Evolutionary conservation across 2,329 filamentous ascomycete species (phyloP).

Genomic region (Neonectria ditissima): DNA sequence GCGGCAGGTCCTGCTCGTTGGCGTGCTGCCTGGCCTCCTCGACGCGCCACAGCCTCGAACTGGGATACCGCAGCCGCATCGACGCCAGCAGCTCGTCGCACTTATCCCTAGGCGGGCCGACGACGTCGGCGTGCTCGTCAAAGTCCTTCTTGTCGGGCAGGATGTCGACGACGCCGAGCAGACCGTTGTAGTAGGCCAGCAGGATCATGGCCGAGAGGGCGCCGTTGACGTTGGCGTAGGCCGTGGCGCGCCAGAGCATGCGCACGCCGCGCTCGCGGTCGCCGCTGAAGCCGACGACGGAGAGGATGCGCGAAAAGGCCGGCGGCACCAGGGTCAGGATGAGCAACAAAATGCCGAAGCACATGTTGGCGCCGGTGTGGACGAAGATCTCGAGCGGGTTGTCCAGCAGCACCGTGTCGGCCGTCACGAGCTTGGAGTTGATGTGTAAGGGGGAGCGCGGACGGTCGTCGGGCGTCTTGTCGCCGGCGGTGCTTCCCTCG

Average conservation of each 20-base stretch:
- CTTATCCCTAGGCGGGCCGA: slow-evolving; percentile 78
- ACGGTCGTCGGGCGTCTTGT: slow-evolving; percentile 35
- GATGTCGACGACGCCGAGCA: slow-evolving; percentile 90
- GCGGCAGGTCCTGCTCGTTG: slow-evolving; percentile 73
- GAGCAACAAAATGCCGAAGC: slow-evolving; percentile 86
- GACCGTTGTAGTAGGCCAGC: slow-evolving; percentile 87
- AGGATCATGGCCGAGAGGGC: slow-evolving; percentile 86
- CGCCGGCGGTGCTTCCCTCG: slow-evolving; percentile 29
- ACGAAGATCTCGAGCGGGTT: slow-evolving; percentile 88
- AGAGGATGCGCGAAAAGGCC: slow-evolving; percentile 86
- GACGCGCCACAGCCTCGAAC: slow-evolving; percentile 85
- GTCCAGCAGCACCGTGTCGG: slow-evolving; percentile 73
- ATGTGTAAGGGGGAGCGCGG: slow-evolving; percentile 39
- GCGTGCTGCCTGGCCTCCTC: slow-evolving; percentile 86
- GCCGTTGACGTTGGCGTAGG: slow-evolving; percentile 90
- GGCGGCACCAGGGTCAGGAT: slow-evolving; percentile 95
- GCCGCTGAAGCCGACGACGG: slow-evolving; percentile 90
- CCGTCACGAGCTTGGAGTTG: slow-evolving; percentile 55
- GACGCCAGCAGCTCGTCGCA: slow-evolving; percentile 75
- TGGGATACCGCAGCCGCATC: slow-evolving; percentile 83
- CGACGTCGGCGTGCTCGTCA: slow-evolving; percentile 66
- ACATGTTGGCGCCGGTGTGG: slow-evolving; percentile 88
- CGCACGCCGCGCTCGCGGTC: slow-evolving; percentile 84
- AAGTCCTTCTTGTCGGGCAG: slow-evolving; percentile 71
- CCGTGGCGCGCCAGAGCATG: slow-evolving; percentile 91